Base-by-base conservation (phyloP, 139 green algal species). In the Picochlorum costavermella region DNA sequence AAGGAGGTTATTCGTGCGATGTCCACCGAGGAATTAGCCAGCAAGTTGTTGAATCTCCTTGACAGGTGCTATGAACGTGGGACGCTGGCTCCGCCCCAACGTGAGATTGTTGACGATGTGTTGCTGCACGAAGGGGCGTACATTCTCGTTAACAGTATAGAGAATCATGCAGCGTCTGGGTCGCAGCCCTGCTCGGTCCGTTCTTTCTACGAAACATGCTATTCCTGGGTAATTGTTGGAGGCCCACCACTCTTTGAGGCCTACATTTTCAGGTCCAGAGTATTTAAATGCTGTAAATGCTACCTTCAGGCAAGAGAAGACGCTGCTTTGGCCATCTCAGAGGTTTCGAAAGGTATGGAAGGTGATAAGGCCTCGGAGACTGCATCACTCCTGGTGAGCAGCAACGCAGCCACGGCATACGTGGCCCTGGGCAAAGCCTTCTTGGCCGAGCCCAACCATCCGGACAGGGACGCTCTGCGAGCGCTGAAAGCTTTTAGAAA, bases 281-380 rank as follows among this genome's bases (percentile, higher is more conserved):
- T 69, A 3, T 65, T 81, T 61, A n/a, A 1, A 16, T 4, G 5
- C 3, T 61, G 71, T 3, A 68, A 68, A 44, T 73, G 63, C 51
- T 84, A 67, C 64, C 61, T 81, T 10, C 75, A 81, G 56, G 71
- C 56, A 0, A 28, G 45, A 5, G 49, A 57, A 9, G 75, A 83
- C 25, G 50, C 50, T 30, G 33, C 14, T 1, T 59, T 14, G 20
- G 50, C 50, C 12, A 13, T 59, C 6, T 30, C 20, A 17, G 46
- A n/a, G 17, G 17, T 53, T 11, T 25, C 33, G 8, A 40, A 53
- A 53, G 6, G 4, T 14, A 6, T 25, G 9, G 4, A 53, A 25
- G 11, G 17, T 12, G 46, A n/a, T 11, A 53, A 20, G 16, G 12
- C 16, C 46, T 20, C 16, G 0, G 46, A 25, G 3, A 10, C 46